Evolutionary conservation across 2,329 filamentous ascomycete genomes (phyloP).

Genomic region (Epichloe sylvatica): DNA sequence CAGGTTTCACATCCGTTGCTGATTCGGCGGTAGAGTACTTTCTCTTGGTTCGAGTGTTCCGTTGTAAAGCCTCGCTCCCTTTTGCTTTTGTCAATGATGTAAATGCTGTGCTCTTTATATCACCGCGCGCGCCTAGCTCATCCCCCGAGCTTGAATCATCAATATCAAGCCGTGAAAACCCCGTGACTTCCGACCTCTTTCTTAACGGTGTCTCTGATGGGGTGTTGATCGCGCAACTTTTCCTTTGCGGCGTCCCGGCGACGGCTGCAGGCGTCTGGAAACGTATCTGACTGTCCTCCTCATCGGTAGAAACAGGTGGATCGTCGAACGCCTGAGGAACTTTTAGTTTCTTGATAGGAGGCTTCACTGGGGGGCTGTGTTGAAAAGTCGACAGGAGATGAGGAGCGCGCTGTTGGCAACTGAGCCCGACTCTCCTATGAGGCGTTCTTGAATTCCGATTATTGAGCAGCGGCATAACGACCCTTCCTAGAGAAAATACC

Average conservation of each 20-base stretch:
- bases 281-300: conserved; percentile 9
- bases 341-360: conserved; percentile 4
- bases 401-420: conserved; percentile 4
- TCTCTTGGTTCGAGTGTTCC: conserved; percentile 2
- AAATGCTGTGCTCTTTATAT: conserved; percentile 24
- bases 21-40: neutral
- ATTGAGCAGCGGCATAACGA: conserved; percentile 4
- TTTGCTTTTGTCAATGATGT: conserved; percentile 15
- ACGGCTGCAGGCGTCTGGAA: conserved; percentile 3
- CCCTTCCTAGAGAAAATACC: neutral
- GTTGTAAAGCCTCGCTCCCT: conserved; percentile 1
- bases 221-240: neutral
- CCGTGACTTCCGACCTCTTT: neutral
- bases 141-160: conserved; percentile 14
- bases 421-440: conserved; percentile 12
- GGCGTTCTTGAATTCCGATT: neutral
- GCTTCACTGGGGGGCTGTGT: neutral
- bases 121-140: conserved; percentile 12
- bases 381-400: conserved; percentile 8
- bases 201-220: neutral
- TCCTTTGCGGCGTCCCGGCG: neutral
- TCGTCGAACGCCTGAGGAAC: conserved; percentile 8
- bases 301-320: conserved; percentile 17
- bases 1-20: neutral
- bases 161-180: neutral